A percentile compares a stretch with the other conserved stretches of the same genome.
Evolutionary conservation across 305 asterid genomes (phyloP).

Genomic region (Rubia peregrina): DNA sequence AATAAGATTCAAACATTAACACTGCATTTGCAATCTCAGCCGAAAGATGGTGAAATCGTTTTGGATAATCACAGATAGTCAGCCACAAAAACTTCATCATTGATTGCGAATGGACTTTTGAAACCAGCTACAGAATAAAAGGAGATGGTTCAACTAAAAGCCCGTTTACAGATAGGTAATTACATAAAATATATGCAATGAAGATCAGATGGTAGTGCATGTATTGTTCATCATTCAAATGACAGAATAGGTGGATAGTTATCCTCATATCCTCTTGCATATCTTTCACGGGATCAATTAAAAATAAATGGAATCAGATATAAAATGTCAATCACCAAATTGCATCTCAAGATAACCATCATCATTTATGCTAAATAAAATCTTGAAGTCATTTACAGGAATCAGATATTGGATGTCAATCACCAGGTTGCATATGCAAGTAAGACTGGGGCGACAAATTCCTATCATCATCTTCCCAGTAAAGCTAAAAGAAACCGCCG

Average conservation of each 20-base stretch:
- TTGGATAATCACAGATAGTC: constrained; percentile 20
- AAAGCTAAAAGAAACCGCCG: not conserved
- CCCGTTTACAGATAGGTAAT: not conserved
- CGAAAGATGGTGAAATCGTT: constrained; percentile 32
- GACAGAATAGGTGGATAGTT: constrained; percentile 26
- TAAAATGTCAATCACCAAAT: constrained; percentile 27
- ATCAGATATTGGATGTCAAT: constrained; percentile 28
- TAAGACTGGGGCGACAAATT: constrained; percentile 43
- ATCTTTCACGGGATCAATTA: not conserved
- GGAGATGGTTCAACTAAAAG: not conserved
- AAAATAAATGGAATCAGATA: constrained; percentile 23
- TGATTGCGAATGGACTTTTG: constrained; percentile 14
- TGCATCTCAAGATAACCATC: constrained; percentile 16
- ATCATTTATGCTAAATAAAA: constrained; percentile 12
- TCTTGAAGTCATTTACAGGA: constrained; percentile 2
- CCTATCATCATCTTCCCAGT: constrained; percentile 23
- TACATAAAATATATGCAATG: constrained; percentile 2
- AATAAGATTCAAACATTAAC: no score
- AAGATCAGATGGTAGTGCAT: constrained; percentile 41
- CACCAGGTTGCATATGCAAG: constrained; percentile 28
- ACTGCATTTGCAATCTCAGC: constrained; percentile 24
- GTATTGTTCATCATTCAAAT: constrained; percentile 24
- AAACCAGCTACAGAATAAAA: not conserved
- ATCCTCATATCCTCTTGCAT: constrained; percentile 25
- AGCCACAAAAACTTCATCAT: constrained; percentile 21